Evolutionary conservation across 257 asterid genomes (phyloP).

Genomic region (Ballota nigra): DNA sequence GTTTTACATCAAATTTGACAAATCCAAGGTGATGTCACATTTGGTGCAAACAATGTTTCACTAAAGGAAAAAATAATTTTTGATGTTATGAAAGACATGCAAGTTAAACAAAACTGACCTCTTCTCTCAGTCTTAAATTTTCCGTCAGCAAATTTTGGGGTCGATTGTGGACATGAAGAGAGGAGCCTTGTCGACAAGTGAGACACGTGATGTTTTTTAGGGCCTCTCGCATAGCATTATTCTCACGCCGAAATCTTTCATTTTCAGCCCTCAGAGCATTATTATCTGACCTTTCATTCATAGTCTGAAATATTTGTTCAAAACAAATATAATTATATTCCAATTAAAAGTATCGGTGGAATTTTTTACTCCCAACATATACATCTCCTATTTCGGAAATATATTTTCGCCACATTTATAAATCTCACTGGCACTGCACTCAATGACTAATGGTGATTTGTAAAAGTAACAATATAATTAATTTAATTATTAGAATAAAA

Average conservation of each 20-base stretch:
- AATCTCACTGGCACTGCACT: no score
- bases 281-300: constrained; percentile 39
- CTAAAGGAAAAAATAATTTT: no score
- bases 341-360: background rate
- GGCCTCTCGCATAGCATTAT: constrained; percentile 37
- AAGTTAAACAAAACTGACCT: constrained; percentile 27
- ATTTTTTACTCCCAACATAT: background rate
- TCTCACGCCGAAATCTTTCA: constrained; percentile 41
- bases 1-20: no score
- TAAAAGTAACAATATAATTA: no score
- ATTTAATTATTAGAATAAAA: no score
- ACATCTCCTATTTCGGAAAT: no score
- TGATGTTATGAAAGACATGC: no score
- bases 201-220: constrained; percentile 31
- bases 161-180: constrained; percentile 26
- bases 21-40: no score
- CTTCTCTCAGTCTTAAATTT: constrained; percentile 37
- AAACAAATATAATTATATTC: background rate
- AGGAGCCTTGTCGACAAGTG: constrained; percentile 25
- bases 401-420: no score
- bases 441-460: no score
- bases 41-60: no score
- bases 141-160: constrained; percentile 26
- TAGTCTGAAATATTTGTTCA: constrained; percentile 26
- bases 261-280: constrained; percentile 38